Base-by-base conservation (phyloP, 176 grass and related monocot species). In the Carex cristatella region DNA sequence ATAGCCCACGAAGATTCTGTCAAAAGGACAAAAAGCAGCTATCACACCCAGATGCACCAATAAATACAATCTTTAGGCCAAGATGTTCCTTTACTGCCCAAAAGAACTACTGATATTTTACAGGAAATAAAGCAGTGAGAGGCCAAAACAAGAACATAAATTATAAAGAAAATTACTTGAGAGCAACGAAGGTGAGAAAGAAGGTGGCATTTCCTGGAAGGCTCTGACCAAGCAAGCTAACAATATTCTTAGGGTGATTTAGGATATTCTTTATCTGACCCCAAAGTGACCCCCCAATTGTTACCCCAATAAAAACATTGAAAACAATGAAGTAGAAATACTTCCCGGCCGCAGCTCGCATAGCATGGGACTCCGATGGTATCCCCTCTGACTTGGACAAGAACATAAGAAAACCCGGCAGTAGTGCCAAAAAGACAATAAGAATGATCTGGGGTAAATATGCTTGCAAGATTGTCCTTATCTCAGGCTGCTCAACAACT, bases 1-100 rank as follows among this genome's bases (percentile, higher is more conserved):
- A 61, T 99, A 99, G 61, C 96, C 96, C 85, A 99, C 87, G 55
- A 99, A 99, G 86, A 94, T 95, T 84, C 96, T 99, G 88, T n/a
- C 2, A 57, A 86, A 48, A 58, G 7, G 14, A 88, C 56, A 81
- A 73, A 18, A 89, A 79, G n/a, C 30, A 84, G 74, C 84, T 83
- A 88, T 53, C 31, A 79, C 53, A 61, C 40, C 48, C 61, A 68
- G 3, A 38, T 86, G 28, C 56, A 69, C 8, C 40, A 35, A 57
- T 56, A 86, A 69, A 84, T 84, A 59, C 19, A 88, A 28, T 37
- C 2, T 32, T 6, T 55, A 86, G 10, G 48, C 59, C 48, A 30
- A 2, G 44, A 56, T 68, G 57, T 10, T 5, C 5, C 48, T 79
- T 31, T 28, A 27, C 14, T 60, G 14, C 27, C 10, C 6, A 61